Conservation (phyloP, 192 early-diverging fungal genomes). For the Backusella tarrabulga region DNA sequence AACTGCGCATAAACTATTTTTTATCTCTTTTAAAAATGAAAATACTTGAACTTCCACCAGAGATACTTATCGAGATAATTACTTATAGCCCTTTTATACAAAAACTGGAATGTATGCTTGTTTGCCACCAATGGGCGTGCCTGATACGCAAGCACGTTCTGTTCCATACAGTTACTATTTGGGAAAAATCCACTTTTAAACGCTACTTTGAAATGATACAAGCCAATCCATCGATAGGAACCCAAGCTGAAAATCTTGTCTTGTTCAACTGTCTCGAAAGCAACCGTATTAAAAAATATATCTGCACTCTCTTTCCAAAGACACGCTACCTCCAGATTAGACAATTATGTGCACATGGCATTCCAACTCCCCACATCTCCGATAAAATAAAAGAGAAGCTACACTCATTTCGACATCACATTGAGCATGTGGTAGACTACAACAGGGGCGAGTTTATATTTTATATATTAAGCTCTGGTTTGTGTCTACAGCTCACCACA, state of each 20-base stretch:
- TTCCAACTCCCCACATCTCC: not conserved
- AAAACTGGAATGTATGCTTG: not conserved
- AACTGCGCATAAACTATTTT: not conserved
- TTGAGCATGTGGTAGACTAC: not conserved
- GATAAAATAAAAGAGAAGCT: not conserved
- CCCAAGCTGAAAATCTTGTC: not conserved
- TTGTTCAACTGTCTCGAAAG: not conserved
- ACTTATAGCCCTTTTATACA: not conserved
- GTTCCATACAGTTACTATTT: not conserved
- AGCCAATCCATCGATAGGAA: not conserved
- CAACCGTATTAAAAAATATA: not conserved
- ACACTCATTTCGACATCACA: not conserved
- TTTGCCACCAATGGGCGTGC: not conserved
- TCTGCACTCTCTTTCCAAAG: not conserved
- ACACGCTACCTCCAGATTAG: not conserved
- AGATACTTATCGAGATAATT: not conserved
- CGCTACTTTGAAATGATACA: not conserved
- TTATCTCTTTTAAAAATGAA: not conserved
- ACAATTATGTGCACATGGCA: not conserved
- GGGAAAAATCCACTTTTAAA: not conserved
- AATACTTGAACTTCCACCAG: not conserved
- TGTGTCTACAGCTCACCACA: not conserved
- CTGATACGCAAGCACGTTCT: not conserved
- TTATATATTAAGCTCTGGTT: not conserved
- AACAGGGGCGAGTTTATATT: not conserved